Percentiles rank a stretch among this genome's conserved stretches.
These are phyloP conservation scores for Penicillium nordicum DNA, from an alignment of 2,329 filamentous ascomycete species.

Conservation along the genomic window DNA sequence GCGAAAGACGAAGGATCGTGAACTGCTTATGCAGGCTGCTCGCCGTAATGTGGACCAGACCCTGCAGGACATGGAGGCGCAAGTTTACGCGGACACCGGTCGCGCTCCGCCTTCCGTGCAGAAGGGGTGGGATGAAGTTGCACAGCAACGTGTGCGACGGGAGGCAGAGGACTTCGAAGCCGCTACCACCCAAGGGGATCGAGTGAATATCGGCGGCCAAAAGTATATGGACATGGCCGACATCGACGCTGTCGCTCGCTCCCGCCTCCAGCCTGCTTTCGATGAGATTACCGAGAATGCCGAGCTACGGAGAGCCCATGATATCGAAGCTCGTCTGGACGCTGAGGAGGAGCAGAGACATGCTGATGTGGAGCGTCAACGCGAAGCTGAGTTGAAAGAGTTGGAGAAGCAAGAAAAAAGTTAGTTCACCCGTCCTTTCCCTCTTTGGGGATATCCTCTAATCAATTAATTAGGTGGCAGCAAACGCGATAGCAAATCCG, in stretches of 20 bases:
- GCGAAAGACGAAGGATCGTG: conserved; percentile 65
- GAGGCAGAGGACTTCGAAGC: conserved; percentile 62
- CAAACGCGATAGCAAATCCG: conserved; percentile 18
- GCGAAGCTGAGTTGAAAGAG: conserved; percentile 37
- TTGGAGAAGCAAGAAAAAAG: conserved; percentile 29
- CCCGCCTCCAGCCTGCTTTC: conserved; percentile 74
- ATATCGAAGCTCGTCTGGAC: conserved; percentile 61
- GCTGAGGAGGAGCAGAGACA: conserved; percentile 63
- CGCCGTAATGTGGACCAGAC: conserved; percentile 80
- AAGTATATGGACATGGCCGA: conserved; percentile 74
- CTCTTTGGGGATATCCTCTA: background rate
- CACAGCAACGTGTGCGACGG: conserved; percentile 63
- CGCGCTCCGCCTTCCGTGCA: conserved; percentile 65
- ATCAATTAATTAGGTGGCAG: conserved; percentile 1
- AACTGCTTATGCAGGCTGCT: conserved; percentile 70
- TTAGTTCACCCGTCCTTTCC: conserved; percentile 14
- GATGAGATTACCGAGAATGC: conserved; percentile 81
- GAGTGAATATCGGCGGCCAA: conserved; percentile 70
- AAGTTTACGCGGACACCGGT: conserved; percentile 72
- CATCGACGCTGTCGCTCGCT: conserved; percentile 73
- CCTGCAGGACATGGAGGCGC: conserved; percentile 77
- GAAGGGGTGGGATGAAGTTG: conserved; percentile 76
- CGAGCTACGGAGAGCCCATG: conserved; percentile 65
- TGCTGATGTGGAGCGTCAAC: conserved; percentile 43
- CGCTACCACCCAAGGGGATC: conserved; percentile 55